Base-by-base conservation (phyloP, 73 alveolate species). In the Paramecium biaurelia region DNA sequence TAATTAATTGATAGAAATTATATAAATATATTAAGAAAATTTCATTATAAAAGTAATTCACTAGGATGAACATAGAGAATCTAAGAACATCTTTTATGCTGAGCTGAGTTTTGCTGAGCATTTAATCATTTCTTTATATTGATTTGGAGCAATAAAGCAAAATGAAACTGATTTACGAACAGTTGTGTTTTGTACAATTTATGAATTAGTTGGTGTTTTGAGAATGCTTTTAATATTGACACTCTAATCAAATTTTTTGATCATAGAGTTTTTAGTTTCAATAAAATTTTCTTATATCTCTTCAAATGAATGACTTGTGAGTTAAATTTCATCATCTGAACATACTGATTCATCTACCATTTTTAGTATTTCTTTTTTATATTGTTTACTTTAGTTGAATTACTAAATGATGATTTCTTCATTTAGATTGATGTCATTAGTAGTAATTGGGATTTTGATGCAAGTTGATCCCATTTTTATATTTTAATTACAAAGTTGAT, bases 381-480 rank as follows among this genome's bases (percentile, higher is more conserved):
- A 20, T 3, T 53, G 5, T 2, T n/a, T 7, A 53, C 59, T 53
- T 53, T 15, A 47, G 14, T n/a, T 53, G 34, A 53, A n/a, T 53
- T 53, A 32, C 18, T 53, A 15, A 18, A n/a, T 21, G 4, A 15
- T 7, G 4, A 15, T 7, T 18, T 53, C 30, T 21, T 53, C 30
- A 18, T 53, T 53, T 20, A 53, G 5, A 5, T n/a, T 18, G 4
- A 53, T 18, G 8, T 53, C 28, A 53, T 53, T 53, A n/a, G 30
- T 7, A 18, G 12, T 53, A 18, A 53, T n/a, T 4, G 68, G 68
- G 23, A 53, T 32, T 63, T 26, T 32, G 6, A 63, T 12, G 26
- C 84, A 63, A 9, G 84, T 63, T 24, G 84, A 63, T 11, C 84
- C 84, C 84, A 63, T 63, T 63, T 63, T 63, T 63, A 30, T 63